phyloP scores from a whole-genome alignment of 1,284 basidiomycete species.

The Stygiomarasmius scandens region DNA sequence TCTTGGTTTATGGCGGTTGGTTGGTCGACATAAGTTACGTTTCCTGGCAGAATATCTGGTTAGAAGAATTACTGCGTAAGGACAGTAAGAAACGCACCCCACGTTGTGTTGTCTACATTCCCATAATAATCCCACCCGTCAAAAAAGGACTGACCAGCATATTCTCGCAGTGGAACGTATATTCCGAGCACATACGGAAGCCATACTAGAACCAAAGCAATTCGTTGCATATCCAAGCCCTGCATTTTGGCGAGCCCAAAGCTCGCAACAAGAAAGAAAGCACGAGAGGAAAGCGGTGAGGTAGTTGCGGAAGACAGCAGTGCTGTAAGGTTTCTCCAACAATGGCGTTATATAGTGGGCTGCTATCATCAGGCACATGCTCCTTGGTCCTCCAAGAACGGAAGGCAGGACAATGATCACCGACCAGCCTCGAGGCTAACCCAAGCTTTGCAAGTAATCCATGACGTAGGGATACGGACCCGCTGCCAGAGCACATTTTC shows the following conservation, averaged over 20 bases:
- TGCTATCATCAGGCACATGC: no score
- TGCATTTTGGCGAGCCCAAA: not conserved
- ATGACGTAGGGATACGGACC: no score
- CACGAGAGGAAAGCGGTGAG: not conserved
- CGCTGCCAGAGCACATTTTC: no score
- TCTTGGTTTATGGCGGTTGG: constrained; percentile 35
- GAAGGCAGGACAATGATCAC: no score
- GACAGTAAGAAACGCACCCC: constrained; percentile 44
- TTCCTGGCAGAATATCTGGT: constrained; percentile 12
- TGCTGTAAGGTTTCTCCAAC: no score
- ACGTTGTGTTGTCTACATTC: constrained; percentile 61
- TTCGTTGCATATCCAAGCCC: not conserved
- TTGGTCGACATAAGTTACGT: constrained; percentile 26
- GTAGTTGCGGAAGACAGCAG: no score
- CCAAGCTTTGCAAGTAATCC: no score
- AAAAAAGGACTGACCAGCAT: constrained; percentile 59
- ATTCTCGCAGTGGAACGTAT: constrained; percentile 50
- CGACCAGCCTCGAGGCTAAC: no score
- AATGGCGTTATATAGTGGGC: no score
- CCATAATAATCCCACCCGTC: constrained; percentile 63
- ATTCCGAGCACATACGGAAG: constrained; percentile 19
- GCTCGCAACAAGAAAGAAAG: not conserved
- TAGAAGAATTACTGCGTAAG: not conserved
- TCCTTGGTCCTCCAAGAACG: no score
- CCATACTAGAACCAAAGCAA: not conserved